phyloP scores from a whole-genome alignment of 176 grass and related monocot genomes.

The Elymus sibiricus region DNA sequence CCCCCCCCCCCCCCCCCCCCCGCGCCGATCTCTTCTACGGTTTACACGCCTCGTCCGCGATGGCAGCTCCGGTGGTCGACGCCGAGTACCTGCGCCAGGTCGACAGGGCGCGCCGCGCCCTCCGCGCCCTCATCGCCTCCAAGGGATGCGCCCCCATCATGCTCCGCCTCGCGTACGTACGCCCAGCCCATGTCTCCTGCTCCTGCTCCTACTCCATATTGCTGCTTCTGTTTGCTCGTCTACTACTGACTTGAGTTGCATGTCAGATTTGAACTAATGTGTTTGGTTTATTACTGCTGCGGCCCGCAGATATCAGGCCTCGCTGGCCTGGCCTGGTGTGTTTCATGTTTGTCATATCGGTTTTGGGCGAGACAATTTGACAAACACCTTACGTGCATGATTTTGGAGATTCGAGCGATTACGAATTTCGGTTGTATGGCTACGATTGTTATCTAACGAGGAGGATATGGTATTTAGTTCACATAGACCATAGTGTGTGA shows the following conservation, averaged over 20 bases:
- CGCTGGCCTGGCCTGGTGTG: background rate
- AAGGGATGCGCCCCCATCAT: conserved; percentile 97
- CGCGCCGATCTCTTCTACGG: conserved; percentile 11
- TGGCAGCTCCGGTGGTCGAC: conserved; percentile 81
- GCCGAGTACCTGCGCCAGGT: conserved; percentile 86
- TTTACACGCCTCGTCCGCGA: background rate
- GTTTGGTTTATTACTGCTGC: background rate
- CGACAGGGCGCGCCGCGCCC: conserved; percentile 79
- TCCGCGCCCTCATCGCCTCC: conserved; percentile 86
- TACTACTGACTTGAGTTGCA: background rate
- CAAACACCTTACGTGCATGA: conserved; percentile 13
- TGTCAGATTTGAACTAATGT: background rate
- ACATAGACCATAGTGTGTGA: background rate
- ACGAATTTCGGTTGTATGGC: background rate
- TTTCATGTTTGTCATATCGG: background rate
- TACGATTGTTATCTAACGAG: background rate
- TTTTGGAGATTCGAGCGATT: background rate
- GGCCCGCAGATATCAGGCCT: background rate
- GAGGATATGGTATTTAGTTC: background rate
- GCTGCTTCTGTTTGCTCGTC: background rate
- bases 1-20: too few relatives aligned
- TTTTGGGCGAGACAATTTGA: background rate
- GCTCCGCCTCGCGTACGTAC: conserved; percentile 89
- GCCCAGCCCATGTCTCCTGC: background rate
- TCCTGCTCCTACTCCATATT: too few relatives aligned